Evolutionary conservation across 2,329 filamentous ascomycete genomes (phyloP).

Genomic region (Monilinia aucupariae): DNA sequence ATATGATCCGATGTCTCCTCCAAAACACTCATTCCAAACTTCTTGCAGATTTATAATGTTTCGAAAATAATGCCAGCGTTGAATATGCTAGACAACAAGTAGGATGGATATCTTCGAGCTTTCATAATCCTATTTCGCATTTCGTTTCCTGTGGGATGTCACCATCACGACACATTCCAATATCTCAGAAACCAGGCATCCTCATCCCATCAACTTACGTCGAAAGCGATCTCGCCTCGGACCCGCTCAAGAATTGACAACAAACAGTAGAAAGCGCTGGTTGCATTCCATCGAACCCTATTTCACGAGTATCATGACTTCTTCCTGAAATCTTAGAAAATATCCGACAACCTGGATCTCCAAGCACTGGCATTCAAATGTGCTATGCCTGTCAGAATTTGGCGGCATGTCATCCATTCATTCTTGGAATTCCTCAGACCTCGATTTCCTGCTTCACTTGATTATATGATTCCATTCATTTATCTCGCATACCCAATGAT

Average conservation of each 20-base stretch:
- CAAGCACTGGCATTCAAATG: constrained; percentile 66
- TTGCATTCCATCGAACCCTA: neutral
- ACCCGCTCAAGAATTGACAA: neutral
- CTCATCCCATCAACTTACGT: neutral
- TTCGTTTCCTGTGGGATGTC: no score
- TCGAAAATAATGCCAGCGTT: no score
- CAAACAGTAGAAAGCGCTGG: neutral
- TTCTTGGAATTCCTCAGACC: constrained; percentile 73
- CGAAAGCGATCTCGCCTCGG: neutral
- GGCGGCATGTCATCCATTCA: constrained; percentile 82
- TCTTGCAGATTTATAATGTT: neutral
- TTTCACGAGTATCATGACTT: neutral
- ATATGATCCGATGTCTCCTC: neutral
- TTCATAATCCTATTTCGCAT: no score
- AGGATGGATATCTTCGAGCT: no score
- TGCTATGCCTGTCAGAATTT: constrained; percentile 88
- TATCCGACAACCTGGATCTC: neutral
- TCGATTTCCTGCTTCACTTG: constrained; percentile 66
- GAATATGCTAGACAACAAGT: no score
- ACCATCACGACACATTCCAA: no score
- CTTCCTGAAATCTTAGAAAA: neutral
- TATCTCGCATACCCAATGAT: constrained; percentile 88
- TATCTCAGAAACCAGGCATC: neutral
- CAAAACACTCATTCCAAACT: neutral
- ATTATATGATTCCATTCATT: constrained; percentile 88